Conservation (phyloP, 495 filamentous ascomycete species). For the Pseudoneurospora amorphoporcata region DNA sequence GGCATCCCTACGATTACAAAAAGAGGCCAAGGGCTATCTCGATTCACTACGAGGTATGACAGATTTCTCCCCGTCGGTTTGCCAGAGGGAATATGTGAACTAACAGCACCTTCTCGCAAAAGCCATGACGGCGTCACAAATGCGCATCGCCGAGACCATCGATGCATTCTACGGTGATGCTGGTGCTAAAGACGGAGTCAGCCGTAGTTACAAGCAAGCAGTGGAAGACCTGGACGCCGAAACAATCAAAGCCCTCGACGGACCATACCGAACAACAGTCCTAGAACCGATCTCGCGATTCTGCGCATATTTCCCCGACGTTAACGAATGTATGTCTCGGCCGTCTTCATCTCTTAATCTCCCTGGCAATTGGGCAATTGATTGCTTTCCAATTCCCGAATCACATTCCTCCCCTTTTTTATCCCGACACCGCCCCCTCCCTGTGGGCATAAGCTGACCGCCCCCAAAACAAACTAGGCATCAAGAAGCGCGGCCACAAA, state of each 20-base stretch:
- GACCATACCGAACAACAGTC: slow-evolving; percentile 91
- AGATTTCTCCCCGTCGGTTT: background rate
- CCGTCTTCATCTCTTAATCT: background rate
- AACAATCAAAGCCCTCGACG: slow-evolving; percentile 95
- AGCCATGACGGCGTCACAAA: slow-evolving; percentile 99
- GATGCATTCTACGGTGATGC: slow-evolving; percentile 98
- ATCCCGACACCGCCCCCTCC: background rate
- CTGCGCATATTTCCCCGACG: slow-evolving; percentile 97
- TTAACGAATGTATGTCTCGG: slow-evolving; percentile 73
- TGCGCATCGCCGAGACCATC: slow-evolving; percentile 98
- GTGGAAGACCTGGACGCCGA: slow-evolving; percentile 96
- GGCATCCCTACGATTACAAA: slow-evolving; percentile 81
- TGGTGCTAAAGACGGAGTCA: slow-evolving; percentile 87
- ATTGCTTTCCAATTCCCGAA: background rate
- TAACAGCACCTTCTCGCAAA: background rate
- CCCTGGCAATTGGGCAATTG: background rate
- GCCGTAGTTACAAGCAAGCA: slow-evolving; percentile 92
- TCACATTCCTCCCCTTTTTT: background rate
- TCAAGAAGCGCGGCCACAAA: slow-evolving; percentile 97
- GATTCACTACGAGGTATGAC: slow-evolving; percentile 79
- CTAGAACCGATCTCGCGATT: slow-evolving; percentile 90
- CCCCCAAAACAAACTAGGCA: slow-evolving; percentile 39
- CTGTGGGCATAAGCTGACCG: slow-evolving; percentile 1
- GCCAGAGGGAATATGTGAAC: background rate
- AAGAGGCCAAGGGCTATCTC: slow-evolving; percentile 94